Base-by-base conservation (phyloP, 23 red algal species). In the Cyanidioschyzon merolae region DNA sequence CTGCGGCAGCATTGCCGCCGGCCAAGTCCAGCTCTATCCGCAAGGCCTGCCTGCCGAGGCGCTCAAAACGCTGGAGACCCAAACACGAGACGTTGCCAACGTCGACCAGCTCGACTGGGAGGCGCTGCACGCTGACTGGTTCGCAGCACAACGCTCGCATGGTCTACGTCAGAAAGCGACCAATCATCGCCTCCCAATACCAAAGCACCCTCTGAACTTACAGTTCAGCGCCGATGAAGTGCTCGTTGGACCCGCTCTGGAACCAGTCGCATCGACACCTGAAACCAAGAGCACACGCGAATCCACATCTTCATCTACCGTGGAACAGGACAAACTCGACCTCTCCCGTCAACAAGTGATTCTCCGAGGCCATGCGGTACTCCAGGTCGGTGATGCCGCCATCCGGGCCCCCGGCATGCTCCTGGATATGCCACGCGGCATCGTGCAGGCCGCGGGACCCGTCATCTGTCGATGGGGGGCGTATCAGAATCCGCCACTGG, bases 341-440 rank as follows among this genome's bases (percentile, higher is more conserved):
- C 45, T 54, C 45, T 54, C 45, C 21, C 45, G 45, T 21, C 45
- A 54, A 21, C 7, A 15, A 7, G 63, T 71, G 12, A 7, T 71
- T 7, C 30, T 71, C 12, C 63, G 63, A 3, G 63, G 63, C 29
- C 21, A 32, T 7, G 32, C 7, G 12, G 63, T 35, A 15, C 63
- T 71, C 7, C 63, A 71, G 29, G 32, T 32, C 12, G 63, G 63
- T 7, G 63, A 71, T 32, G 63, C 32, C 2, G 63, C 63, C 12
- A 35, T 71, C 7, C 63, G 63, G 16, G 12, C 63, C 12, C 12
- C 12, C 7, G 63, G 3, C n/a, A 71, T 71, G 63, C 63, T 71
- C 7, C 63, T 71, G 63, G 63, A 71, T 35, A 35, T 71, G 63
- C 63, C 21, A 17, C 63, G 63, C 12, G 63, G 63, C 16, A 71